Base-by-base conservation (phyloP, 139 green algal species). In the Volvox africanus region DNA sequence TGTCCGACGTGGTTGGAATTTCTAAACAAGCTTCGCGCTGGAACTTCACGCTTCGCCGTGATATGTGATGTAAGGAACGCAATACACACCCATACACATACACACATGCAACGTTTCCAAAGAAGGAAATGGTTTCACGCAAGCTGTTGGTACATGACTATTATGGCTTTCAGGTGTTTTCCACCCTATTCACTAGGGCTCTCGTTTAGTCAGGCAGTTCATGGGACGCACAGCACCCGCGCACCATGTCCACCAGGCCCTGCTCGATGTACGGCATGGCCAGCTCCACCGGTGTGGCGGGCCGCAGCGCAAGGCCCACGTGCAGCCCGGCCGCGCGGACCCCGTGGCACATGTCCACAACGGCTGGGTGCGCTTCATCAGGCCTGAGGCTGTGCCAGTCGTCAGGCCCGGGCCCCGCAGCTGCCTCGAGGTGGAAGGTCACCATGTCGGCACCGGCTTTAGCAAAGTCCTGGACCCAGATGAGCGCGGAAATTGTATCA, bases 351-450 rank as follows among this genome's bases (percentile, higher is more conserved):
- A 93, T 61, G 77, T 93, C 86, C 28, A 68, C 61, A 55, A 93
- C 86, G 2, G 35, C 71, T 0, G 55, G 71, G 33, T 91, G 44
- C 0, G 35, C 1, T 1, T 32, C 61, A 1, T 61, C 86, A 21
- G 78, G 35, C 2, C 16, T 44, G 37, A 91, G 86, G 21, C 55
- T 18, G 86, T 88, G 32, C 30, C 44, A 24, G 80, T 92, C 88
- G 35, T 80, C 55, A 21, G 71, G 69, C 0, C 61, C 82, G 26
- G 82, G 61, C 21, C 62, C 82, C 32, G 83, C 69, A 0, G 69
- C 85, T 1, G 94, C 92, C 82, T 99, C 98, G 22, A 99, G 86
- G 87, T 99, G 98, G 94, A 99, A 99, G 0, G 97, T 99, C 93
- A 98, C 98, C 93, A 97, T 97, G 85, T 95, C 90, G 11, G 97